These are phyloP conservation scores for Psilocybe tampanensis DNA, from an alignment of 768 basidiomycete species.

Conservation along the genomic window DNA sequence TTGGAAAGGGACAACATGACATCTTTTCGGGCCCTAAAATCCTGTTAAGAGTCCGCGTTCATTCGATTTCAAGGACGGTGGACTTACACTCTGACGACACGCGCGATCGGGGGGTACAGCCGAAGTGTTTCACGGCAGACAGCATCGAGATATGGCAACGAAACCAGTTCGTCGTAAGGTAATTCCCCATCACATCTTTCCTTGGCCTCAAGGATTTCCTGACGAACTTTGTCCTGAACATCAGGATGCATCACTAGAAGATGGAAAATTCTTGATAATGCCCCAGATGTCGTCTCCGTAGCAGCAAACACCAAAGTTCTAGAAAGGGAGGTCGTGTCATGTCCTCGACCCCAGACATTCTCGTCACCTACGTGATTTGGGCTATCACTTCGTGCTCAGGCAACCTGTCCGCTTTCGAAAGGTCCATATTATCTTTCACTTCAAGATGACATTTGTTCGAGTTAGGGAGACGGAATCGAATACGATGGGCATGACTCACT, in stretches of 20 bases:
- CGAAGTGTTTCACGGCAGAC: constrained; percentile 36
- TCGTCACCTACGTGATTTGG: constrained; percentile 31
- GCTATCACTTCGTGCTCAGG: constrained; percentile 39
- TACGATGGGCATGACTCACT: constrained; percentile 28
- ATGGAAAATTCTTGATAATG: constrained; percentile 27
- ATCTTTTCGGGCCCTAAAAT: constrained; percentile 22
- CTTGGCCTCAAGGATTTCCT: constrained; percentile 26
- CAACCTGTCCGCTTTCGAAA: constrained; percentile 30
- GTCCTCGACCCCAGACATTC: no score
- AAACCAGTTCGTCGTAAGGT: constrained; percentile 30
- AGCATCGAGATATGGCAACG: constrained; percentile 35
- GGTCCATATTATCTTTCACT: constrained; percentile 44
- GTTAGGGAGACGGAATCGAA: neutral
- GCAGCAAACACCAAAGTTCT: constrained; percentile 30
- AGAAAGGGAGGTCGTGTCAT: neutral
- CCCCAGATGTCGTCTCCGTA: constrained; percentile 31
- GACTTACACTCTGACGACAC: constrained; percentile 19
- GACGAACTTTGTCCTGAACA: constrained; percentile 33
- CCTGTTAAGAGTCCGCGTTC: neutral
- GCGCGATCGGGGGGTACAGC: constrained; percentile 27
- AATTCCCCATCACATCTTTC: constrained; percentile 22
- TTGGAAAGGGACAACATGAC: constrained; percentile 23
- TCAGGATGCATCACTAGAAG: constrained; percentile 28
- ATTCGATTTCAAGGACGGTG: neutral
- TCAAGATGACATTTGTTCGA: neutral